Evolutionary conservation across 108 stramenopile genomes (phyloP), one percentile per base, ranked within the genome.

Genomic region (Cyclotella sp.): DNA sequence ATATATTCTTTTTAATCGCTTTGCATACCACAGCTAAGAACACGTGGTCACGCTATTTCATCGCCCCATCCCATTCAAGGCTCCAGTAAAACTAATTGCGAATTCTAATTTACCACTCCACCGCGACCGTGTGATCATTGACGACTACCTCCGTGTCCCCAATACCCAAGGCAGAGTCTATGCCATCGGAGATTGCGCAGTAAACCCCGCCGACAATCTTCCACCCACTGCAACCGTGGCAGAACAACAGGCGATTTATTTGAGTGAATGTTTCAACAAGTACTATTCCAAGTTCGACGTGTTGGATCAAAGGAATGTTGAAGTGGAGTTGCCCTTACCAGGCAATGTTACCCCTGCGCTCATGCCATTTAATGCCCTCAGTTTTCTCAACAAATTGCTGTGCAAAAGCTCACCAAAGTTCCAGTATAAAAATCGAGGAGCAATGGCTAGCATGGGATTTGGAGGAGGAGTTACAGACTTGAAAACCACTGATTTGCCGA

Each of bases 101-200:
- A 82, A 81, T 28, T 63, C 78, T 13, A 43, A 84, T 28, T 68
- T 77, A 47, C 81, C 68, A 26, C 87, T 79, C 3, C 54, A 80
- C 43, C 58, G 84, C 45, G 92, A 91, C 21, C 88, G 94, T 21
- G 87, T 98, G 52, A 42, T 87, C 21, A 85, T 94, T 3, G 97
- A 98, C 67, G 90, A 94, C 28, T 93, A 93, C 67, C 85, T 98
- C 6, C 92, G 97, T 18, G 92, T 97, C 19, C 79, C 82, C 22
- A 91, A 85, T 3, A 81, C 90, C n/a, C 85, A 90, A 67, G 91
- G 92, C 24, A 78, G 93, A 26, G 91, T 99, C 47, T 98, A 85
- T 77, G 99, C 98, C 11, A 57, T 98, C 28, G 99, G 99, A 12
- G 99, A 99, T 84, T 91, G 93, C 52, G 95, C 96, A 22, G 78